These are phyloP conservation scores for Musa beccarii DNA, from an alignment of 176 grass and related monocot genomes.

Conservation along the genomic window DNA sequence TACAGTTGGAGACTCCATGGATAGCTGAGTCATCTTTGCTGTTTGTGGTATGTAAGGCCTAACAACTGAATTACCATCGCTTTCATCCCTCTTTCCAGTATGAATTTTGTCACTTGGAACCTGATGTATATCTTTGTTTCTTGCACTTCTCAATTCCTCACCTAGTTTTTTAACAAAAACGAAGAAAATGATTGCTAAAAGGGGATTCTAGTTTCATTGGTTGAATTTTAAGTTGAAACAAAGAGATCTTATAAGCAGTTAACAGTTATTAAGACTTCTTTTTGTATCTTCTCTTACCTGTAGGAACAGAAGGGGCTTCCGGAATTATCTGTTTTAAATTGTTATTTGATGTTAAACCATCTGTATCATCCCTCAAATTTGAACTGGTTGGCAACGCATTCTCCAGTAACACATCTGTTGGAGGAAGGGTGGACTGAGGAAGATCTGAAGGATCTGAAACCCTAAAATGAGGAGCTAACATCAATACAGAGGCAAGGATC, in stretches of 20 bases:
- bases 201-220: neutral
- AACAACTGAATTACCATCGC: neutral
- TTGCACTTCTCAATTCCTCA: constrained; percentile 13
- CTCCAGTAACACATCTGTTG: constrained; percentile 25
- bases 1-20: neutral
- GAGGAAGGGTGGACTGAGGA: constrained; percentile 41
- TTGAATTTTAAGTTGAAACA: neutral
- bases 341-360: constrained; percentile 27
- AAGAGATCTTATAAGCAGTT: constrained; percentile 15
- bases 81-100: neutral
- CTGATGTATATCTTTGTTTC: constrained; percentile 6
- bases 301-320: constrained; percentile 24
- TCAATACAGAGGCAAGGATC: constrained; percentile 24
- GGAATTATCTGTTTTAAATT: constrained; percentile 20
- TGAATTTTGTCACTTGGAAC: neutral
- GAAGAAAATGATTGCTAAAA: neutral
- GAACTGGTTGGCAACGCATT: constrained; percentile 35
- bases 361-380: constrained; percentile 23
- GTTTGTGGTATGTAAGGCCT: neutral
- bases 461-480: constrained; percentile 41
- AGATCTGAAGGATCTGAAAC: constrained; percentile 80
- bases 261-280: neutral
- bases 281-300: constrained; percentile 26
- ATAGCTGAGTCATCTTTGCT: neutral
- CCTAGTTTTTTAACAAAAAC: constrained; percentile 10